Percentiles rank a stretch among this genome's conserved stretches.
Evolutionary conservation across 2,329 filamentous ascomycete species (phyloP).

Genomic region (Sarocladiaceae sp.): DNA sequence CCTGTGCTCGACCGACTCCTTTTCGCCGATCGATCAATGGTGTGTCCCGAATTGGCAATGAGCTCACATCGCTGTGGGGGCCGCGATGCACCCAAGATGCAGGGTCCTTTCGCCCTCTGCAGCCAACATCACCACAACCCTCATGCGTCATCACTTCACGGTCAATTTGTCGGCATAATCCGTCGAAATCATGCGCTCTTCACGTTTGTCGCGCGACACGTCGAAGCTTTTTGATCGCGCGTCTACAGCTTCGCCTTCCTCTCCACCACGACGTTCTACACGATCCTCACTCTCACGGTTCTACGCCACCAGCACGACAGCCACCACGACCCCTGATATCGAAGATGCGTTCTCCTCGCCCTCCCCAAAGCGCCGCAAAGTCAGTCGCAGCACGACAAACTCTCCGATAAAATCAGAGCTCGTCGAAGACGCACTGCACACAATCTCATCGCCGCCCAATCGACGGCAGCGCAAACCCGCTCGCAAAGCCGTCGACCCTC

Average conservation of each 20-base stretch:
- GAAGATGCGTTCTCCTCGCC: slow-evolving; percentile 46
- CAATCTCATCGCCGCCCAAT: slow-evolving; percentile 18
- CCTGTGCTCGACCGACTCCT: background rate
- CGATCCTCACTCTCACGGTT: slow-evolving; percentile 46
- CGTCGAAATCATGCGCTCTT: slow-evolving; percentile 47
- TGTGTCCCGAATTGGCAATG: slow-evolving; percentile 5
- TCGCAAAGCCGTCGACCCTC: slow-evolving; percentile 35
- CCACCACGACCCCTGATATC: slow-evolving; percentile 40
- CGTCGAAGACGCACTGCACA: slow-evolving; percentile 22
- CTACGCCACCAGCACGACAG: slow-evolving; percentile 23
- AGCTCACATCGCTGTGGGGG: slow-evolving; percentile 2
- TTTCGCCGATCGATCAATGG: background rate
- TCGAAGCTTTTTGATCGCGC: slow-evolving; percentile 45
- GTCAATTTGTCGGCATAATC: background rate
- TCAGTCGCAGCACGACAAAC: slow-evolving; percentile 9
- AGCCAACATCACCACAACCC: background rate
- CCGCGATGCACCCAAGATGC: slow-evolving; percentile 6
- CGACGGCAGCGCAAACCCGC: slow-evolving; percentile 42
- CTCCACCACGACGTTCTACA: slow-evolving; percentile 41
- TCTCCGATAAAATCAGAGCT: slow-evolving; percentile 35
- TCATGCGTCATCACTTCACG: background rate
- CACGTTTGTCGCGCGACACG: slow-evolving; percentile 54
- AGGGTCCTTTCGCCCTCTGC: slow-evolving; percentile 3
- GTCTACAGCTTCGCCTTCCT: slow-evolving; percentile 17
- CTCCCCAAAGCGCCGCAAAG: slow-evolving; percentile 16